Base-by-base conservation (phyloP, 129 eudicot genomes). In the Arctium minus region DNA sequence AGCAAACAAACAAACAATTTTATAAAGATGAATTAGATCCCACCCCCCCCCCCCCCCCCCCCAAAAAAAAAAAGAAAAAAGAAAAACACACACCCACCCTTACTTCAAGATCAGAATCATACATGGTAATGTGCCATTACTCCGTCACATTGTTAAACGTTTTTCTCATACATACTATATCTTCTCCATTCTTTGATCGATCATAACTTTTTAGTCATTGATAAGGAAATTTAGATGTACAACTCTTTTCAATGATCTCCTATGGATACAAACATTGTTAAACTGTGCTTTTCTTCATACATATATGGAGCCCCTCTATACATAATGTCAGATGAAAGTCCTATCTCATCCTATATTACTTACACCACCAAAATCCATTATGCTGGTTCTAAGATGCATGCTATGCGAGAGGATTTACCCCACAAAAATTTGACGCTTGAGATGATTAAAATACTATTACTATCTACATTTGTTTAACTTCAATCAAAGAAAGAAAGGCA, bases 321-420 rank as follows among this genome's bases (percentile, higher is more conserved):
- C 12, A 70, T 80, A 46, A 60, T 80, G 35, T 46, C 27, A 38
- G 74, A 38, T 39, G 40, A 35, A 38, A 39, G 17, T n/a, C 48
- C 10, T 17, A 69, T 70, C 48, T 32, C 82, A 50, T 33, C 71
- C 17, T 3, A 60, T 37, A 72, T 37, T 73, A 73, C 73, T 37
- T 53, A 27, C 60, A 29, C 62, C 73, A 73, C 62, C 36, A 68
- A 8, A 48, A 80, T 48, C 11, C 22, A 68, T 31, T 69, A n/a
- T 18, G n/a, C 4, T 7, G 32, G 69, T 69, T 67, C n/a, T 30
- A 27, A 37, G 67, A 29, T 64, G 39, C 79, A 73, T 4, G 30
- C 83, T 42, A 79, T 70, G 83, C 60, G 62, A 81, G 17, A 81
- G 71, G 68, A 80, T 74, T 73, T 74, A 29, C 68, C 36, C 29